A percentile compares a stretch with the other conserved stretches of the same genome.
Evolutionary conservation across 139 green algal species (phyloP).

Genomic region (Trebouxia sp.): DNA sequence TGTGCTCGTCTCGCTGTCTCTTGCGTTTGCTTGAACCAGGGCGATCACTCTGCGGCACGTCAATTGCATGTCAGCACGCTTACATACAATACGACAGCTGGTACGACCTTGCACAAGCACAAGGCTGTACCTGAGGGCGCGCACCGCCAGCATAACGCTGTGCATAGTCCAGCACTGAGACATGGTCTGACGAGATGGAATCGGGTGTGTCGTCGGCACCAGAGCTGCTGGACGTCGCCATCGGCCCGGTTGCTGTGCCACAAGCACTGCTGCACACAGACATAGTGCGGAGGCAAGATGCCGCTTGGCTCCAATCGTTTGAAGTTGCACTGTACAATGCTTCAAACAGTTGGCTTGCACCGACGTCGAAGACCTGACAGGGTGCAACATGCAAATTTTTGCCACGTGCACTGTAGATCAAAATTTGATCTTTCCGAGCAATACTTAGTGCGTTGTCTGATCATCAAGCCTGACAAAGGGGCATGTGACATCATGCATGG

Average conservation of each 20-base stretch:
- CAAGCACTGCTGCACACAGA: not conserved
- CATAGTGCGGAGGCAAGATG: not conserved
- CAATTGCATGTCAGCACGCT: too few species aligned
- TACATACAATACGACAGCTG: too few species aligned
- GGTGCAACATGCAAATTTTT: too few species aligned
- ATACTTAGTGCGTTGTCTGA: too few species aligned
- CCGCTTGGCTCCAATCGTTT: too few species aligned
- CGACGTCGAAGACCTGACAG: too few species aligned
- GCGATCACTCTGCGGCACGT: not conserved
- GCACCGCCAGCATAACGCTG: not conserved
- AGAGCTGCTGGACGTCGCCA: not conserved
- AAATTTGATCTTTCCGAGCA: too few species aligned
- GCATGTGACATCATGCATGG: too few species aligned
- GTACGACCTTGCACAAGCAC: not conserved
- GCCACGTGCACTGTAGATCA: too few species aligned
- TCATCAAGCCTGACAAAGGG: too few species aligned
- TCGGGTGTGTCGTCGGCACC: not conserved
- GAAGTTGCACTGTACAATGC: too few species aligned
- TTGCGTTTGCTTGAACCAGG: slow-evolving; percentile 14
- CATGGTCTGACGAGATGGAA: slow-evolving; percentile 20
- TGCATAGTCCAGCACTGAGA: slow-evolving; percentile 9
- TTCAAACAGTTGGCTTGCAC: too few species aligned
- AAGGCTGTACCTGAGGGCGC: not conserved
- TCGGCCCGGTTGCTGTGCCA: not conserved
- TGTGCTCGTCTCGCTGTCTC: slow-evolving; percentile 7